Percentiles rank a stretch among this genome's conserved stretches.
Evolutionary conservation across 345 rosid species (phyloP).

Genomic region (Eutrema yunnanense): DNA sequence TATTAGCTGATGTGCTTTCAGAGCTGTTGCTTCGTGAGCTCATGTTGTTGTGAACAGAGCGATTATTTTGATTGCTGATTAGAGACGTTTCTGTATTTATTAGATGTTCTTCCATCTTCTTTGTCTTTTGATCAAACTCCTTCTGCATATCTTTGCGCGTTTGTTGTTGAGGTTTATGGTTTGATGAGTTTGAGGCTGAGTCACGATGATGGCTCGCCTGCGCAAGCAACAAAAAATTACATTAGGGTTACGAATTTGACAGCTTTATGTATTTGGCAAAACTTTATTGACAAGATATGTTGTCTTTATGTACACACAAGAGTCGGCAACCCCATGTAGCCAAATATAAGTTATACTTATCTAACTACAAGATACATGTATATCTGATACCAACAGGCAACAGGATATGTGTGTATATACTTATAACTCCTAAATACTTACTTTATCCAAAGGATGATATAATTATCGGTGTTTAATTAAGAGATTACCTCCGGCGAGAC

Average conservation of each 20-base stretch:
- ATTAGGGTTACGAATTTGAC: background rate
- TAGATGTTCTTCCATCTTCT: background rate
- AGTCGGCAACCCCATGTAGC: background rate
- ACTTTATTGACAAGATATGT: background rate
- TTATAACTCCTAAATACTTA: background rate
- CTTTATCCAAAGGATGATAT: background rate
- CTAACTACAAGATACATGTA: background rate
- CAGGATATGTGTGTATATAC: background rate
- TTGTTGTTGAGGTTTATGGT: constrained; percentile 5
- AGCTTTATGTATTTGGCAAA: background rate
- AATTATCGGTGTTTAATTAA: background rate
- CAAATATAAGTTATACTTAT: background rate
- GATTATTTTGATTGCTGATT: background rate
- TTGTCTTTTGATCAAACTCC: constrained; percentile 5
- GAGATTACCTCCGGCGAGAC: constrained; percentile 24
- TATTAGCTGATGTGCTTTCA: constrained; percentile 9
- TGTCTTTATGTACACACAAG: background rate
- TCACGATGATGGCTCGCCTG: constrained; percentile 16
- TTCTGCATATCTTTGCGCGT: constrained; percentile 4
- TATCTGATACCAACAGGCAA: background rate
- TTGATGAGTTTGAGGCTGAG: constrained; percentile 8
- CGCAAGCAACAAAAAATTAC: background rate
- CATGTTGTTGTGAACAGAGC: background rate
- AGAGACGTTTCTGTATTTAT: background rate
- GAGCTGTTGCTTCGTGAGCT: constrained; percentile 17